Base-by-base conservation (phyloP, 169 alveolate species). In the Plasmodium falciparum region DNA sequence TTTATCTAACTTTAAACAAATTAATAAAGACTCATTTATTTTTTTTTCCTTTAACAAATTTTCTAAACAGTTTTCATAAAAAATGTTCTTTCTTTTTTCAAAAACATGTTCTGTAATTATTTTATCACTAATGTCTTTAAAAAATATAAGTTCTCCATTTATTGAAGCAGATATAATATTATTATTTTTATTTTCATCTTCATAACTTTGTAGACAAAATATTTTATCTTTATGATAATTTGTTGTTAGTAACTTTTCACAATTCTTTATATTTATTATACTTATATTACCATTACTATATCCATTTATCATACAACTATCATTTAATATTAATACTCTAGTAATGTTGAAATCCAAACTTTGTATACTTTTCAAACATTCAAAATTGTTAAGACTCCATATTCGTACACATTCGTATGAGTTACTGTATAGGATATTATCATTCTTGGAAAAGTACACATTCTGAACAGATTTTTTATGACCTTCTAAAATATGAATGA, bases 161-260 rank as follows among this genome's bases (percentile, higher is more conserved):
- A 85, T 4, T 2, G 92, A 85, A 20, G 92, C 86, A 43, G 92
- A 85, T 33, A 73, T 58, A 7, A 80, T 13, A 15, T 29, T 33
- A 65, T 45, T 71, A 45, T 58, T 12, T 26, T 69, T 69, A 39
- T 61, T 47, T 5, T 5, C 9, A 39, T 39, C 47, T 39, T 39
- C 47, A 33, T 56, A 85, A 24, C 49, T 70, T 24, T 85, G 73
- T 47, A 85, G 52, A 74, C 92, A 85, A 85, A 85, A 85, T 22
- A 85, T 71, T 85, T 85, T 85, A 39, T 85, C 92, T 33, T 85
- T 58, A 56, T 85, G 92, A 63, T 63, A 85, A 85, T 85, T 85
- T 20, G 26, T 63, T 24, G 86, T 85, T n/a, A 24, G 47, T 11
- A 85, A 20, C 49, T 61, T 85, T 85, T 85, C 92, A 49, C 92